Conservation (phyloP, 495 filamentous ascomycete genomes). For the Aspergillus bridgeri region DNA sequence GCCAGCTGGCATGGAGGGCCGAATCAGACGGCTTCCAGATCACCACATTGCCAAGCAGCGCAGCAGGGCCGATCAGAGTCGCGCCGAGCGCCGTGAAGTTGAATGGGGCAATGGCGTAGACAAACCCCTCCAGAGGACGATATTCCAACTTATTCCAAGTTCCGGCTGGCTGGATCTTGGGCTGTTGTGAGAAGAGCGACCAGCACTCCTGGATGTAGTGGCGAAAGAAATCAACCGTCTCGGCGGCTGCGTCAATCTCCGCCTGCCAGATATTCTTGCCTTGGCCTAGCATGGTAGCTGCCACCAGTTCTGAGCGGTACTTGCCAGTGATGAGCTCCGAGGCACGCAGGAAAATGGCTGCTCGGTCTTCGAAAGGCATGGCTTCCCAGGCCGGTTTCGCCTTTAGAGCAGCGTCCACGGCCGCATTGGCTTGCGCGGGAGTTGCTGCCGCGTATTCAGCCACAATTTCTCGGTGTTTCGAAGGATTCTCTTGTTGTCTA, state of each 20-base stretch:
- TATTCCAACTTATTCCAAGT: conserved; percentile 78
- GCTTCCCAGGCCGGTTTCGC: conserved; percentile 80
- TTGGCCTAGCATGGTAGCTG: conserved; percentile 89
- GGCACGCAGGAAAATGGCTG: conserved; percentile 87
- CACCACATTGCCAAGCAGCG: conserved; percentile 78
- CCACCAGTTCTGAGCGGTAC: conserved; percentile 88
- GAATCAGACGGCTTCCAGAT: conserved; percentile 83
- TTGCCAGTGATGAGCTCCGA: conserved; percentile 81
- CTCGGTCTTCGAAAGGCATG: conserved; percentile 79
- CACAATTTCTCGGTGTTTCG: conserved; percentile 61
- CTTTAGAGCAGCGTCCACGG: conserved; percentile 74
- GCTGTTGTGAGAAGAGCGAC: conserved; percentile 69
- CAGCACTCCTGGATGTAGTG: conserved; percentile 74
- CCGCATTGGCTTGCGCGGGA: conserved; percentile 60
- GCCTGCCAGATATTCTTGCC: conserved; percentile 97
- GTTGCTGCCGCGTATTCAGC: conserved; percentile 72
- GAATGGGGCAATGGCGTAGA: conserved; percentile 81
- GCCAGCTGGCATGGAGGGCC: conserved; percentile 69
- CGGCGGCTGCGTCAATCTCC: conserved; percentile 89
- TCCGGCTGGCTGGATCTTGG: conserved; percentile 47
- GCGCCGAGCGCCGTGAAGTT: conserved; percentile 88
- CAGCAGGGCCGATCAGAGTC: conserved; percentile 70
- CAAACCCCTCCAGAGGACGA: conserved; percentile 77
- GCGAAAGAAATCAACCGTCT: conserved; percentile 81
- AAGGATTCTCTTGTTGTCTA: conserved; percentile 62